Base-by-base conservation (phyloP, 2,329 filamentous ascomycete genomes). In the Herpomyces periplanetae region DNA sequence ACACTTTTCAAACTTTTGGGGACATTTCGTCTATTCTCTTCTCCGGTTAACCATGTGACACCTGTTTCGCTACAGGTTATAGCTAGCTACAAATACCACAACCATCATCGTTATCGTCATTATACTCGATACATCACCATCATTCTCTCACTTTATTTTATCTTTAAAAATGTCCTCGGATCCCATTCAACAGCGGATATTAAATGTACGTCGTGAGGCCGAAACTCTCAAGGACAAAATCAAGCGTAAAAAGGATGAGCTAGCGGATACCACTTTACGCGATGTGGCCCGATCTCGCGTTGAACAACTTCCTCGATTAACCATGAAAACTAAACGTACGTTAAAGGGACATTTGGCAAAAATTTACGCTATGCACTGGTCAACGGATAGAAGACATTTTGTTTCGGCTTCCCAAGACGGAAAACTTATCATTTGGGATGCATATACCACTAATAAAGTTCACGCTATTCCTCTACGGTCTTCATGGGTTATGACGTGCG, bases 281-380 rank as follows among this genome's bases (percentile, higher is more conserved):
- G 62, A 69, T 43, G 69, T 91, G 32, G 66, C 80, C 33, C 60
- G 71, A 39, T 65, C 75, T 44, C 63, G 75, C 28, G 75, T 85
- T 41, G 80, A 91, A 40, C 50, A 65, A 29, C 58, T 96, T 32
- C 71, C 75, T 27, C 64, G 65, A 42, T 80, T 84, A 41, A 54
- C 75, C 37, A 91, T 96, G 80, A 85, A 80, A 51, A 66, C 75
- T 27, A 80, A 85, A 48, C 65, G 71, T 34, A 88, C 73, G 19
- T 51, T 96, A 29, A 91, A 91, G 48, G 80, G 80, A 28, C 80
- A 96, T 51, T 47, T 96, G 29, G 80, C 80, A 33, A 96, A 96
- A 48, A 96, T 96, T 34, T 96, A 96, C 42, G 80, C 80, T 33
- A 96, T 96, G 80, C 80, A 96, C 49, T 96, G 80, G 80, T 91